Conservation (phyloP, 2,329 filamentous ascomycete species). For the Colletotrichum sp. region DNA sequence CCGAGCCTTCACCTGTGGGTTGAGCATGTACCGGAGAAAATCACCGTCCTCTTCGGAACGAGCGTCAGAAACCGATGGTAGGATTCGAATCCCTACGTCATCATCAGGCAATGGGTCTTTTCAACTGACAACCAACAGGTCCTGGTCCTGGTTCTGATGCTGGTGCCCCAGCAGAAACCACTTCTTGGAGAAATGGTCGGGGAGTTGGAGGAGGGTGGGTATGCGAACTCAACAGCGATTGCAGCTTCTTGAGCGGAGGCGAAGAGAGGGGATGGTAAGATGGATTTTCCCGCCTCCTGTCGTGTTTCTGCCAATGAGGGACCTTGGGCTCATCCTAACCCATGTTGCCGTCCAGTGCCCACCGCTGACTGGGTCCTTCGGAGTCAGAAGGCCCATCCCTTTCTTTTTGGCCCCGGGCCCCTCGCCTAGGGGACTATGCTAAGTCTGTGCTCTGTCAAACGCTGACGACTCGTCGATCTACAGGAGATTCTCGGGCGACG, state of each 20-base stretch:
- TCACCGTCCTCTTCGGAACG: slow-evolving; percentile 1
- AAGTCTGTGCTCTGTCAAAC: not conserved
- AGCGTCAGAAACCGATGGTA: not conserved
- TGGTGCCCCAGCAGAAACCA: slow-evolving; percentile 23
- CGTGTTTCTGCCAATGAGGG: slow-evolving; percentile 1
- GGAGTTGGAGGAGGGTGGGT: slow-evolving; percentile 81
- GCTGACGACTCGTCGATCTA: slow-evolving; percentile 6
- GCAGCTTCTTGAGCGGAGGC: slow-evolving; percentile 78
- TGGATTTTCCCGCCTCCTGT: slow-evolving; percentile 9
- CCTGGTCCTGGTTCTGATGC: not conserved
- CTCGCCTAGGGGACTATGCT: not conserved
- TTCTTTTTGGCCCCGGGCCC: not conserved
- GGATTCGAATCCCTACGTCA: slow-evolving; percentile 18
- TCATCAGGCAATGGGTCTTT: not conserved
- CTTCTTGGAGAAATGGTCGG: slow-evolving; percentile 60
- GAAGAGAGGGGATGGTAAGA: slow-evolving; percentile 88
- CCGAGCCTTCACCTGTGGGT: slow-evolving; percentile 79
- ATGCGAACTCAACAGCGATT: slow-evolving; percentile 82
- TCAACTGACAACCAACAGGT: slow-evolving; percentile 19
- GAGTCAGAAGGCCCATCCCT: not conserved
- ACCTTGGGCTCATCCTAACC: not conserved
- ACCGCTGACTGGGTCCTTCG: not conserved
- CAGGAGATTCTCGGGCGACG: slow-evolving; percentile 25
- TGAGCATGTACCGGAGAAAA: slow-evolving; percentile 67
- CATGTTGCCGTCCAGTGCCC: not conserved